phyloP scores from a whole-genome alignment of 2,329 filamentous ascomycete species.

The Aspergillus transmontanensis region DNA sequence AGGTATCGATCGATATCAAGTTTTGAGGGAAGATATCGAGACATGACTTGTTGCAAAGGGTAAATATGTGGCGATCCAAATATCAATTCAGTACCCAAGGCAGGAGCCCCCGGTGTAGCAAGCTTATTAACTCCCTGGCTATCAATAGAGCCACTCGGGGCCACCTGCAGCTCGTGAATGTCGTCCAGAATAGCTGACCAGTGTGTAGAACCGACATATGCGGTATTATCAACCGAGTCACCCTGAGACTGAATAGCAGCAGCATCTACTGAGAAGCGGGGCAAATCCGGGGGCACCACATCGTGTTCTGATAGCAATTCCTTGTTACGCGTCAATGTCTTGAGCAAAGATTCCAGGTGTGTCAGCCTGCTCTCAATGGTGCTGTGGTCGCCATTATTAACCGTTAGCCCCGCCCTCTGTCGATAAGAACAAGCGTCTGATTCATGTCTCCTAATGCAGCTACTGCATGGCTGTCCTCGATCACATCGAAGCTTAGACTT shows the following conservation, averaged over 20 bases:
- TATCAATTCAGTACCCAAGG: background rate
- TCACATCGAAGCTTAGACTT: conserved; percentile 1
- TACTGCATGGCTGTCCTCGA: background rate
- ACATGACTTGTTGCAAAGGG: background rate
- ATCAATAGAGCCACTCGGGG: background rate
- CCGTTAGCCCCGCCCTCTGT: background rate
- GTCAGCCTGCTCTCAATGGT: background rate
- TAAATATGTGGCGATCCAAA: background rate
- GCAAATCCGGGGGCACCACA: background rate
- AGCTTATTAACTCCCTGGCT: background rate
- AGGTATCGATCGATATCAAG: background rate
- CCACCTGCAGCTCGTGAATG: background rate
- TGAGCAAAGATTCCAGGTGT: background rate
- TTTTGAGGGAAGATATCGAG: background rate
- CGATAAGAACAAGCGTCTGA: background rate
- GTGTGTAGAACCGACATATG: background rate
- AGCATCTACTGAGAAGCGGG: background rate
- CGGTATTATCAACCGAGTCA: too few species aligned
- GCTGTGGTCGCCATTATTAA: background rate
- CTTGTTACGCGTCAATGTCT: background rate
- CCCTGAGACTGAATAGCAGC: background rate
- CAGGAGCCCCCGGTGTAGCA: background rate
- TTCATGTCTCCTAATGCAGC: background rate
- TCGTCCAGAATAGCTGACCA: background rate
- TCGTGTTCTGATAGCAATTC: background rate